A percentile compares a stretch with the other conserved stretches of the same genome.
Evolutionary conservation across 768 basidiomycete species (phyloP).

Genomic region (Tubosaeta sp.): DNA sequence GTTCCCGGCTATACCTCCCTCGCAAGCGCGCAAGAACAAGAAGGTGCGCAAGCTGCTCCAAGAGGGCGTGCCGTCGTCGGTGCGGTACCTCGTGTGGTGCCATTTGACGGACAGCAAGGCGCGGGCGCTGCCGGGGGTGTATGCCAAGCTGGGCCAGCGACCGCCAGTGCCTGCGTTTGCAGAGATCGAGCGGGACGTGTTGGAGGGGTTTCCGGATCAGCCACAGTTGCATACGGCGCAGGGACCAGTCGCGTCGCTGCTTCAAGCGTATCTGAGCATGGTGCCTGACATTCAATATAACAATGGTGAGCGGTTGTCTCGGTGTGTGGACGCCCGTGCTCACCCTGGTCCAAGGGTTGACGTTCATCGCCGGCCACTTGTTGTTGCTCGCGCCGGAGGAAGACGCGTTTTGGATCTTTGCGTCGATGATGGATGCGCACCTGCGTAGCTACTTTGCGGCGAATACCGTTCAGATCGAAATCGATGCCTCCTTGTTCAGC

Average conservation of each 20-base stretch:
- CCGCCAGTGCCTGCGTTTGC: conserved; percentile 44
- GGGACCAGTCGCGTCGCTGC: conserved; percentile 51
- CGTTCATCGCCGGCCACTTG: conserved; percentile 67
- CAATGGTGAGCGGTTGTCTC: conserved; percentile 39
- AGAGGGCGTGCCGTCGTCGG: conserved; percentile 79
- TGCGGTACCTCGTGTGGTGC: conserved; percentile 82
- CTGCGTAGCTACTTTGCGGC: conserved; percentile 74
- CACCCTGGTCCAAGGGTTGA: conserved; percentile 45
- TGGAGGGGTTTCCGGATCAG: conserved; percentile 51
- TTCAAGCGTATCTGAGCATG: conserved; percentile 79
- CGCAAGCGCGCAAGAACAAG: conserved; percentile 72
- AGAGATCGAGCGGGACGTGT: conserved; percentile 59
- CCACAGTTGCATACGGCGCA: conserved; percentile 54
- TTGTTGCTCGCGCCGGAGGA: conserved; percentile 77
- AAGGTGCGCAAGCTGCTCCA: conserved; percentile 70
- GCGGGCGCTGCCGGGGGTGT: conserved; percentile 63
- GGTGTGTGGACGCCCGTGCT: conserved; percentile 1
- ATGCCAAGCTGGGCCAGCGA: conserved; percentile 56
- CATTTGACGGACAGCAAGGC: conserved; percentile 75
- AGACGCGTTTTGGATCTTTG: conserved; percentile 89
- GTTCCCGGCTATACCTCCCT: conserved; percentile 51
- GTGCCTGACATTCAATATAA: conserved; percentile 76
- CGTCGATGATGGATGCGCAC: conserved; percentile 81
- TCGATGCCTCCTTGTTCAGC: conserved; percentile 69
- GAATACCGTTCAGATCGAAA: conserved; percentile 60